A percentile compares a stretch with the other conserved stretches of the same genome.
These are phyloP conservation scores for Suillus hirtellus DNA, from an alignment of 768 basidiomycete genomes.

Conservation along the genomic window DNA sequence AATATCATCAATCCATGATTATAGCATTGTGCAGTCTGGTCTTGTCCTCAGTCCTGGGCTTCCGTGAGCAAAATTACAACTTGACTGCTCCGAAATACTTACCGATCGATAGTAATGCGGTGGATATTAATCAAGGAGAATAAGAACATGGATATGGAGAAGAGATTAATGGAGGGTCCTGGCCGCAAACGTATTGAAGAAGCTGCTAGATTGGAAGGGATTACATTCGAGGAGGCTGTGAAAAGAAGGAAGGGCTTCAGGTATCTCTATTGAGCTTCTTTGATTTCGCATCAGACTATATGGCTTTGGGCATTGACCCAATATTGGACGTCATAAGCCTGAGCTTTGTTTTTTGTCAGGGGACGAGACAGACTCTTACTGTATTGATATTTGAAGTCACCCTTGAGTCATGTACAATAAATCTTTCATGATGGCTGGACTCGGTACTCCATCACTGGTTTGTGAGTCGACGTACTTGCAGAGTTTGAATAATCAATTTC, in stretches of 20 bases:
- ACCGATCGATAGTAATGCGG: slow-evolving; percentile 39
- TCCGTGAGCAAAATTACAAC: slow-evolving; percentile 29
- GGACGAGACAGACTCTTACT: no score
- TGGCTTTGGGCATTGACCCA: no score
- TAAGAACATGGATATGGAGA: slow-evolving; percentile 48
- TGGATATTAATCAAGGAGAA: slow-evolving; percentile 49
- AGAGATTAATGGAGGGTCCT: slow-evolving; percentile 42
- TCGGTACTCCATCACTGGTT: no score
- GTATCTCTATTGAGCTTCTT: slow-evolving; percentile 45
- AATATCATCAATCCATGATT: slow-evolving; percentile 63
- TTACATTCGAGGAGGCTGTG: slow-evolving; percentile 60
- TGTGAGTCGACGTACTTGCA: no score
- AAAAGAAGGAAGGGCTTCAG: slow-evolving; percentile 57
- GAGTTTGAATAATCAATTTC: no score
- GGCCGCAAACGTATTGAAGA: slow-evolving; percentile 53
- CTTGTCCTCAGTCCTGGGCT: slow-evolving; percentile 32
- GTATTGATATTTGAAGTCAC: no score
- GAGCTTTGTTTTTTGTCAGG: no score
- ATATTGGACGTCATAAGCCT: no score
- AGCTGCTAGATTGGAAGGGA: slow-evolving; percentile 58
- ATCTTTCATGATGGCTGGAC: no score
- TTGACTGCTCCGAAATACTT: not conserved
- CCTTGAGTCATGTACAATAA: no score
- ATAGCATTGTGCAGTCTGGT: slow-evolving; percentile 42
- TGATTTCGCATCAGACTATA: no score